Evolutionary conservation across 805 yeast species (phyloP), one percentile per base, ranked within the genome.

Genomic region (Jamesozyma spencerorum): DNA sequence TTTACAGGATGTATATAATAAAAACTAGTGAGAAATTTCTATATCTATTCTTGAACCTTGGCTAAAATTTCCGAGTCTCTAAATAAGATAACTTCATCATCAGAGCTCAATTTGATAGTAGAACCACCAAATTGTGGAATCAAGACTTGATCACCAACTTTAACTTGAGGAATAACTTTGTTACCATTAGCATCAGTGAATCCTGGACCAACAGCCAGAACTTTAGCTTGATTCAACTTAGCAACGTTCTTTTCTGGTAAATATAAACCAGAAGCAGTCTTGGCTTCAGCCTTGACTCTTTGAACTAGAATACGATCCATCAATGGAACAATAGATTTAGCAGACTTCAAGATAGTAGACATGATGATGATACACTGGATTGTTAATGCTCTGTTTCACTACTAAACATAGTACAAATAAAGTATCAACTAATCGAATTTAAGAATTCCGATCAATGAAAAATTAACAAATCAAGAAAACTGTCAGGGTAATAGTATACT

Each of bases 211-310:
- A 88, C 86, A 44, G 97, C 90, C 49, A 90, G 67, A 38, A 90
- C 97, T 41, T 80, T 79, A 47, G 88, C 98, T 67, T 86, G 84
- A 72, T 85, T 85, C 60, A 87, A 76, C 70, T 90, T 92, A 64
- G 85, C 90, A 55, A 82, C 94, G 72, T 90, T 88, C 74, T 87
- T 87, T 69, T 88, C 97, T 47, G 97, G 97, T 52, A 88, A 81
- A 68, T 78, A 85, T 58, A 88, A 76, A 59, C 97, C 97, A 34
- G 92, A 79, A 43, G 95, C 83, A 45, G 97, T 88, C 71, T 87
- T 75, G 51, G 90, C 74, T 59, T 85, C 81, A 45, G 95, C 94
- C 74, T 86, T 87, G 60, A 82, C 68, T 67, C 97, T 84, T 72
- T 88, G 97, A 47, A 92, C 96, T 48, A 92, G 77, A 46, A 92